These are phyloP conservation scores for Tulasnella sp. DNA, from an alignment of 768 basidiomycete genomes.

Conservation along the genomic window DNA sequence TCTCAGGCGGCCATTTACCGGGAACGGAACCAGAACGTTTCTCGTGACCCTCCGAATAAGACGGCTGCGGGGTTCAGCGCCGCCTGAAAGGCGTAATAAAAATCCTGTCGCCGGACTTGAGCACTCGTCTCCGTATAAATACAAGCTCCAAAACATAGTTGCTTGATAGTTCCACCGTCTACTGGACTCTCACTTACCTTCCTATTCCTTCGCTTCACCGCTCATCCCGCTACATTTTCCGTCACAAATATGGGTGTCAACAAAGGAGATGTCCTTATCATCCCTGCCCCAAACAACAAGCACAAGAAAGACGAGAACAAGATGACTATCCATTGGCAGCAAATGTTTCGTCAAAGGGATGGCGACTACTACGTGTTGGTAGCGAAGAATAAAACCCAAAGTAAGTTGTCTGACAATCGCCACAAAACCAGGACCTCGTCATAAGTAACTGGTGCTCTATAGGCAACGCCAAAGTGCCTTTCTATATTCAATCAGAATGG, in stretches of 20 bases:
- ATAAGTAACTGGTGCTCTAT: not conserved
- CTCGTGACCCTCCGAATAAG: not conserved
- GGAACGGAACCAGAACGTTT: not conserved
- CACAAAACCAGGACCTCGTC: too few species aligned
- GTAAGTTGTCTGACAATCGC: not conserved
- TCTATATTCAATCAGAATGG: not conserved
- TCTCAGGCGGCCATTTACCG: not conserved
- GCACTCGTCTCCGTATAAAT: too few species aligned
- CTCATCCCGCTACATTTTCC: too few species aligned
- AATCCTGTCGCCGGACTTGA: too few species aligned
- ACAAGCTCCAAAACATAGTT: too few species aligned
- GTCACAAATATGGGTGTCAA: not conserved
- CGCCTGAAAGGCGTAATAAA: too few species aligned
- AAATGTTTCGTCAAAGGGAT: not conserved
- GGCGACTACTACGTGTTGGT: not conserved
- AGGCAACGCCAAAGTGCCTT: not conserved
- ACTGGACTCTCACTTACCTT: too few species aligned
- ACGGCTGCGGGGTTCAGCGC: too few species aligned
- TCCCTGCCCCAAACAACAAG: not conserved
- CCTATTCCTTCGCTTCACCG: too few species aligned
- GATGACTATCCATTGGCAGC: not conserved
- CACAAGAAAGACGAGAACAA: not conserved
- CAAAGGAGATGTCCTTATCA: conserved; percentile 5
- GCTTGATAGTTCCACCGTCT: too few species aligned
- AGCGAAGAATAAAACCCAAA: not conserved